These are phyloP conservation scores for Pittosporum tobira DNA, from an alignment of 129 eudicot genomes.

Conservation along the genomic window DNA sequence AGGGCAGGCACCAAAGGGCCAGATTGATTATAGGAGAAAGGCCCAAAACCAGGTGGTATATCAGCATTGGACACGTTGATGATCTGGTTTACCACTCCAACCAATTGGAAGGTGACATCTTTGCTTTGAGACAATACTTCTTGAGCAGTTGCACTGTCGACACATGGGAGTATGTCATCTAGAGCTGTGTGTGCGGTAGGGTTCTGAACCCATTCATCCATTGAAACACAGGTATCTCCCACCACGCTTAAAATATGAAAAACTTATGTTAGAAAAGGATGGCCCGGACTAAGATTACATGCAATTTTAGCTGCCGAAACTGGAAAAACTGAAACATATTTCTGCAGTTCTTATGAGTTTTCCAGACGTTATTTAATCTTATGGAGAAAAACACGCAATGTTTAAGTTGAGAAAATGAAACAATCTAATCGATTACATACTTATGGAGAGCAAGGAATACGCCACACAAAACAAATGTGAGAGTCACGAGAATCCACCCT, in stretches of 20 bases:
- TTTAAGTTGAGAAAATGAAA: no score
- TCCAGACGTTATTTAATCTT: no score
- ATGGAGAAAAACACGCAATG: no score
- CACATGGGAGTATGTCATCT: constrained; percentile 77
- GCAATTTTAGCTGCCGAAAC: no score
- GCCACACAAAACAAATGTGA: constrained; percentile 70
- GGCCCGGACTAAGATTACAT: no score
- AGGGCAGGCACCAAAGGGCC: constrained; percentile 76
- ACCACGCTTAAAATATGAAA: constrained; percentile 29
- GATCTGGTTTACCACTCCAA: constrained; percentile 38
- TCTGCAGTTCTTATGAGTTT: no score
- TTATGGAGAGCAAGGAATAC: constrained; percentile 81
- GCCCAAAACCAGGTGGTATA: constrained; percentile 26
- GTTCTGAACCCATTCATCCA: constrained; percentile 73
- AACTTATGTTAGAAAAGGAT: constrained; percentile 9
- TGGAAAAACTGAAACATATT: no score
- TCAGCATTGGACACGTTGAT: constrained; percentile 50
- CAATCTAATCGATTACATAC: constrained; percentile 35
- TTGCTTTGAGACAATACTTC: constrained; percentile 50
- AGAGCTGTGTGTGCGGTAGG: constrained; percentile 75
- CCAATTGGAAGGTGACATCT: constrained; percentile 57
- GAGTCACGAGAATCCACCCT: constrained; percentile 76
- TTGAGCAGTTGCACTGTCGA: constrained; percentile 60
- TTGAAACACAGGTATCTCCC: constrained; percentile 81
- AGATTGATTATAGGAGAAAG: constrained; percentile 61